Base-by-base conservation (phyloP, 352 stramenopile genomes). In the Peronosclerospora sorghi region DNA sequence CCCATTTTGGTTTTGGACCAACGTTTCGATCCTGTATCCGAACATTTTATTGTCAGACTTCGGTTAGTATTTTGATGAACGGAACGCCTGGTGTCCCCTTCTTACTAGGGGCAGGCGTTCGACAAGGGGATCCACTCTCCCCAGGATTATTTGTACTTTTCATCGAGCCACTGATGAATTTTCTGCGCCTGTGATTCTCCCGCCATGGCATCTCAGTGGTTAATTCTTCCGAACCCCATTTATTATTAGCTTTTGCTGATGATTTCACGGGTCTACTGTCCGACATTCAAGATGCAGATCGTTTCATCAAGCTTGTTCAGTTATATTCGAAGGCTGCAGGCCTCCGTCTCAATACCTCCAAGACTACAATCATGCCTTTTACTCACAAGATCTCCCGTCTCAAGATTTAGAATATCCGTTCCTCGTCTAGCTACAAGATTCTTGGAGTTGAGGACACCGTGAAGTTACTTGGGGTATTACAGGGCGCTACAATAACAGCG, bases 61-160 rank as follows among this genome's bases (percentile, higher is more conserved):
- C 5, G 13, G 4, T 35, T 8, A 35, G 21, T 10, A 37, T 60
- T 5, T 14, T 60, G 15, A n/a, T 48, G 4, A 55, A 60, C 36
- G 21, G 32, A 27, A 45, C 34, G 1, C 32, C 40, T 0, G 35
- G 45, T 7, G 24, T 36, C 15, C 36, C 19, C 1, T 51, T 55
- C 15, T 10, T 41, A 3, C 21, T 59, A 4, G 51, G 26, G 0
- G 27, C 39, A 8, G 45, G 45, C 9, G 51, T 59, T 14, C 39
- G 34, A 12, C 44, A 59, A 40, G 39, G 51, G 20, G 39, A 59
- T 20, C 39, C 39, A 14, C 39, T 59, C 7, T 54, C 51, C 1
- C 45, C 51, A 5, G 51, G 24, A 9, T 18, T 59, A 6, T 59
- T 54, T 17, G 41, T 59, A 0, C 45, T 2, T 54, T 51, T 17